Evolutionary conservation across 768 basidiomycete species (phyloP).

Genomic region (Clavulina sp.): DNA sequence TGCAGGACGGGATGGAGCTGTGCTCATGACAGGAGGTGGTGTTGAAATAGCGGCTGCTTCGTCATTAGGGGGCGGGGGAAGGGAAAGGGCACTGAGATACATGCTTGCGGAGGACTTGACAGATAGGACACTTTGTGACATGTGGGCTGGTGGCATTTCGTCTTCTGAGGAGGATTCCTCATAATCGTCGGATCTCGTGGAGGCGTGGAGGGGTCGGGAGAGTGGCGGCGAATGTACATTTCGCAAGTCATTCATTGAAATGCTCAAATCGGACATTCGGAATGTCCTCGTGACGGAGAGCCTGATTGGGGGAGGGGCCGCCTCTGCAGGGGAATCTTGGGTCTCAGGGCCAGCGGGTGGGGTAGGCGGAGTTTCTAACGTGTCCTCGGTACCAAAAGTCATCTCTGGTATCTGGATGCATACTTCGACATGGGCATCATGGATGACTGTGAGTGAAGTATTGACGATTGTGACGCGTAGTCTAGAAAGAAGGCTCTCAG

Average conservation of each 20-base stretch:
- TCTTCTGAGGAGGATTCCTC: constrained; percentile 7
- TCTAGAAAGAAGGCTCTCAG: constrained; percentile 59
- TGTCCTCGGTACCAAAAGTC: constrained; percentile 35
- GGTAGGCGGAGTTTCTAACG: too few relatives aligned
- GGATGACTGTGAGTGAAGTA: constrained; percentile 49
- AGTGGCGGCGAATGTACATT: too few relatives aligned
- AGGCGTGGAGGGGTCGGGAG: constrained; percentile 19
- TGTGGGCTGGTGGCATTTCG: constrained; percentile 24
- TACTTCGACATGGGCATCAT: constrained; percentile 43
- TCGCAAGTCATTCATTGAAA: constrained; percentile 37
- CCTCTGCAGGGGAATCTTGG: too few relatives aligned
- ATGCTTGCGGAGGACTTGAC: constrained; percentile 46
- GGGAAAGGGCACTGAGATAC: constrained; percentile 59
- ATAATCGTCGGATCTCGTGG: neutral
- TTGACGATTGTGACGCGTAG: constrained; percentile 63
- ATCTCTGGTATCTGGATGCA: constrained; percentile 41
- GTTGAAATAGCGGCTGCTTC: neutral
- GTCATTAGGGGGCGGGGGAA: constrained; percentile 8
- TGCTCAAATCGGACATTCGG: constrained; percentile 35
- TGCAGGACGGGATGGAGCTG: too few relatives aligned
- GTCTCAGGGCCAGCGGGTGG: too few relatives aligned
- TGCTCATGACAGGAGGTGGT: too few relatives aligned
- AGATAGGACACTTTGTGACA: constrained; percentile 58
- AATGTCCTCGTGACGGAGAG: constrained; percentile 35
- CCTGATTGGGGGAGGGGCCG: too few relatives aligned